Base-by-base conservation (phyloP, 495 filamentous ascomycete species). In the Penicillium cataractarum region DNA sequence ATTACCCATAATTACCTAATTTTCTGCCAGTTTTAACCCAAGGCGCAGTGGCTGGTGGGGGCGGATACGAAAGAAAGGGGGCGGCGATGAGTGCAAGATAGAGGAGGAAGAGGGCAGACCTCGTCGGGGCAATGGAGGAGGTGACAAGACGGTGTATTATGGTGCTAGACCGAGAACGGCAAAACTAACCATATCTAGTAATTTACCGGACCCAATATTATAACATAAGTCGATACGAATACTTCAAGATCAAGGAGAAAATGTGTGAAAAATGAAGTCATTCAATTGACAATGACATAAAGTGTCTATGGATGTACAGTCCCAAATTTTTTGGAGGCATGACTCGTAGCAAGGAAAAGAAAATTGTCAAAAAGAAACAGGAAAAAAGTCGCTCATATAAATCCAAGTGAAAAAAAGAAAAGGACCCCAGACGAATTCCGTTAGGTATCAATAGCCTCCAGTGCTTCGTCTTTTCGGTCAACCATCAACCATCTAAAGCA, bases 401-500 rank as follows among this genome's bases (percentile, higher is more conserved):
- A 64, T 58, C 46, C 61, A 54, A 52, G 61, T 58, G 29, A 35
- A 50, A 64, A 7, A 61, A 50, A 62, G 57, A 39, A 53, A 58
- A 68, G 65, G 57, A 22, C 32, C 27, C 44, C 48, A 44, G 40
- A 19, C 50, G 21, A 32, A 52, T 48, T 40, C 66, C 64, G 59
- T 35, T 35, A n/a, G 46, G 46, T 55, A 61, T 60, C 39, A 60
- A 42, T 60, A 29, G 33, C 49, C 26, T n/a, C 44, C 44, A 46
- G 35, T 21, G 13, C 21, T 33, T 37, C 10, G 19, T 54, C 32
- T 37, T 37, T 39, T 15, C 17, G 32, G 5, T 29, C 49, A 52
- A 32, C 7, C 0, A 9, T 52, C 13, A 52, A 21, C 19, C 26
- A 42, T 53, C 79, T 78, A 89, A 39, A 84, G 72, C 70, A 82